Conservation (phyloP, 2,329 filamentous ascomycete species). For the Aspergillus transmontanensis region DNA sequence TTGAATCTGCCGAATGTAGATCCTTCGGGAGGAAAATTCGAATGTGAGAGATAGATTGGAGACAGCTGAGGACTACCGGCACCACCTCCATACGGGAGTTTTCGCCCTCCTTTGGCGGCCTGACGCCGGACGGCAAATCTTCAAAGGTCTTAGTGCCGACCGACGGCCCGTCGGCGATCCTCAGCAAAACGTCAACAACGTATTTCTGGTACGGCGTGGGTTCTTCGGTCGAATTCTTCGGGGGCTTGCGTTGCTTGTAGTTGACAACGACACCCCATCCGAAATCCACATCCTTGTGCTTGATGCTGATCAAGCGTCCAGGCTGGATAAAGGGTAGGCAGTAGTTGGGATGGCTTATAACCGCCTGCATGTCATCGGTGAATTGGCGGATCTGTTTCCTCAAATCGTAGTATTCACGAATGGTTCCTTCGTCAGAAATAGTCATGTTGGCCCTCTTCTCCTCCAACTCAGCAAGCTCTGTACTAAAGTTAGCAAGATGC, state of each 20-base stretch:
- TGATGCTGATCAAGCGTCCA: conserved; percentile 85
- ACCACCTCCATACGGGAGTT: conserved; percentile 77
- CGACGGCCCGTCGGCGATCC: conserved; percentile 56
- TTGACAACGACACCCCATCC: conserved; percentile 92
- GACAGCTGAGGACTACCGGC: conserved; percentile 80
- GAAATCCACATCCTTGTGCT: conserved; percentile 78
- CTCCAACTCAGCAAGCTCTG: conserved; percentile 76
- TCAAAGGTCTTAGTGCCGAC: conserved; percentile 60
- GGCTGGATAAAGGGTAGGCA: conserved; percentile 81
- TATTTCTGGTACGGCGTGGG: conserved; percentile 74
- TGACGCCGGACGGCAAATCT: conserved; percentile 66
- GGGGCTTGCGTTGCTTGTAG: conserved; percentile 65
- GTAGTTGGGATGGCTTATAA: conserved; percentile 90
- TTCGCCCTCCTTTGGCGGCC: conserved; percentile 63
- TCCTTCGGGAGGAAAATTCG: conserved; percentile 82
- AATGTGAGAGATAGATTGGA: conserved; percentile 82
- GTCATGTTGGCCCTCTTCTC: conserved; percentile 70
- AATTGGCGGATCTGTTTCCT: conserved; percentile 82
- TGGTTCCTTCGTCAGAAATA: conserved; percentile 82
- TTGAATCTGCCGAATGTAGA: conserved; percentile 66
- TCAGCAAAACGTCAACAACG: conserved; percentile 79
- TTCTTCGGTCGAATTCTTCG: conserved; percentile 68
- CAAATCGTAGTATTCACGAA: conserved; percentile 93
- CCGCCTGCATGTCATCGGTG: conserved; percentile 83
- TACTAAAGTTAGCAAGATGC: conserved; percentile 27